Evolutionary conservation across 345 rosid species (phyloP), one percentile per base, ranked within the genome.

Genomic region (Populus tremula): DNA sequence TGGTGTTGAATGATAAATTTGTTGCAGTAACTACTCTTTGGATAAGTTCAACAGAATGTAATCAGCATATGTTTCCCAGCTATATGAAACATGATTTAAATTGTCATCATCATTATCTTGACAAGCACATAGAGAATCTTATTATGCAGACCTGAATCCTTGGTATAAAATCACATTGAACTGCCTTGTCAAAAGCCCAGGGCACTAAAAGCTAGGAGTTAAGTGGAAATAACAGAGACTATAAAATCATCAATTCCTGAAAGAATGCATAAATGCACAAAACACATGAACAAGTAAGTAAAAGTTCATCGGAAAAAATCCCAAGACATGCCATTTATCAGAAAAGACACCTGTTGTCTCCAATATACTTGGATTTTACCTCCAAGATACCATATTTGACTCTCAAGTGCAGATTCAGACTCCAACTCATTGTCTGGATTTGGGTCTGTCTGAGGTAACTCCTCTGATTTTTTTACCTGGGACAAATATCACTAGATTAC

Each of bases 401-500:
- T 78, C 25, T 89, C 92, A 10, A 77, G 67, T 78, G 79, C 79
- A 74, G 87, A 90, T 38, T 70, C 82, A 78, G 80, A 65, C 78
- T 84, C 91, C 80, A 82, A 73, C 74, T 80, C 72, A 72, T 78
- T 85, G 2, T 77, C 85, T 41, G 45, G 65, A 65, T 70, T 74
- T 76, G 85, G 75, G 82, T 76, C 78, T 27, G 18, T 69, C 47
- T 87, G 83, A 66, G 87, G 77, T 59, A 87, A 83, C 73, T 88
- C 90, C 81, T 91, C 92, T 39, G 71, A 84, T 78, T 87, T 89
- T 81, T 87, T 96, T 73, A 89, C 94, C 99, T 96, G 84, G 67
- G 72, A 77, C 7, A 76, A 54, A 74, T 25, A 74, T 21, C 4
- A 47, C 1, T 47, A 12, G 18, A 47, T 47, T 47, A 47, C 50